A percentile compares a stretch with the other conserved stretches of the same genome.
phyloP scores from a whole-genome alignment of 208 protist species.

The Trypanosoma vivax region DNA sequence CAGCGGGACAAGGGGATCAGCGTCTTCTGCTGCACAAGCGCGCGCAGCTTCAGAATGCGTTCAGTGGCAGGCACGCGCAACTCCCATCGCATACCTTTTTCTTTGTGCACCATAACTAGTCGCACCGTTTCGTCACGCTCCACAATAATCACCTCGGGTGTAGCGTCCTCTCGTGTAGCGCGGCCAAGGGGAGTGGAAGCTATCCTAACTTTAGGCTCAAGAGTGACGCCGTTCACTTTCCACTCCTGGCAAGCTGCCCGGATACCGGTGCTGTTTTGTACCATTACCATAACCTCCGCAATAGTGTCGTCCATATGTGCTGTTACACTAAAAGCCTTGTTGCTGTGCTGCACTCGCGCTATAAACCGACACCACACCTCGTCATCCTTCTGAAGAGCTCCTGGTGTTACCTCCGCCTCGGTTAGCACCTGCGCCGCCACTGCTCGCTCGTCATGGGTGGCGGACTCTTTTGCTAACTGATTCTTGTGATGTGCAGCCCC shows the following conservation, averaged over 20 bases:
- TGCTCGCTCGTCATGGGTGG: conserved; percentile 34
- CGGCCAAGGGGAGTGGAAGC: conserved; percentile 60
- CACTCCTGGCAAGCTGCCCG: conserved; percentile 67
- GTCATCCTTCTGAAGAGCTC: conserved; percentile 1
- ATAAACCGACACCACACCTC: conserved; percentile 45
- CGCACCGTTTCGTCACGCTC: conserved; percentile 55
- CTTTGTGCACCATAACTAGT: conserved; percentile 45
- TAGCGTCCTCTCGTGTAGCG: conserved; percentile 17
- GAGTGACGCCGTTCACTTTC: conserved; percentile 23
- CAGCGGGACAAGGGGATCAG: conserved; percentile 82
- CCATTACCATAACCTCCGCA: conserved; percentile 70
- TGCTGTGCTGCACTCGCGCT: conserved; percentile 41
- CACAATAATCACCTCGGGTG: conserved; percentile 56
- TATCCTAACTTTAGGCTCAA: conserved; percentile 35
- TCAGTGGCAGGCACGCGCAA: conserved; percentile 46
- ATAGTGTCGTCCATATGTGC: conserved; percentile 72
- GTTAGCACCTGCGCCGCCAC: conserved; percentile 25
- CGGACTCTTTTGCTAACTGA: too few relatives aligned
- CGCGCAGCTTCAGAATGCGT: conserved; percentile 70
- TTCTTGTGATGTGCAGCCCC: too few relatives aligned
- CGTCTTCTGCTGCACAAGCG: conserved; percentile 67
- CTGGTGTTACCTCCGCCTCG: neutral
- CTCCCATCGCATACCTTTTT: conserved; percentile 63
- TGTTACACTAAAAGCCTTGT: conserved; percentile 81
- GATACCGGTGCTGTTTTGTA: conserved; percentile 73